phyloP scores from a whole-genome alignment of 139 green algal species.

The Micractinium sp. region DNA sequence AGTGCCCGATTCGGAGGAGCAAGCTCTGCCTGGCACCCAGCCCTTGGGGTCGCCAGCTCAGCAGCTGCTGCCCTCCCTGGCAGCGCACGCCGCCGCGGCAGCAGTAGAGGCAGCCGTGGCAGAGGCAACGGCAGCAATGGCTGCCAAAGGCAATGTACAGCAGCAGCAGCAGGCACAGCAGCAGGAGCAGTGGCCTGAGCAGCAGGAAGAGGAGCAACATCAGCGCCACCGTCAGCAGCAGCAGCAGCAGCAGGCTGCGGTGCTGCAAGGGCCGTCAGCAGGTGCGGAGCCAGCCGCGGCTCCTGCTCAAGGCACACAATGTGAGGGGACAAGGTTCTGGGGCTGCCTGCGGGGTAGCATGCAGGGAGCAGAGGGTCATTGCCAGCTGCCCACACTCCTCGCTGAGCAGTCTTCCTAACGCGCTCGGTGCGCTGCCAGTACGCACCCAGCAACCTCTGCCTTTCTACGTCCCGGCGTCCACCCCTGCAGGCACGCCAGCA shows the following conservation, averaged over 20 bases:
- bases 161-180: not conserved
- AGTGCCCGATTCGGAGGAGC: not conserved
- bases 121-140: not conserved
- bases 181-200: not conserved
- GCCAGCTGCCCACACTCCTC: not conserved
- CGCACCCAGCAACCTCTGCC: not conserved
- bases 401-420: no score
- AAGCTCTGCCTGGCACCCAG: constrained; percentile 20
- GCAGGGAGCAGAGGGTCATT: not conserved
- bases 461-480: not conserved
- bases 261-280: no score
- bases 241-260: not conserved
- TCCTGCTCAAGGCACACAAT: not conserved
- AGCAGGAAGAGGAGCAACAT: not conserved
- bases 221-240: not conserved
- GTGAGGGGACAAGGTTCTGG: not conserved
- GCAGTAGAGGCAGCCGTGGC: not conserved
- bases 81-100: not conserved
- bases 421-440: no score
- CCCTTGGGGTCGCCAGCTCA: not conserved
- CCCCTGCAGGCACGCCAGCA: constrained; percentile 11
- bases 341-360: no score
- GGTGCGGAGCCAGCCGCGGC: not conserved
- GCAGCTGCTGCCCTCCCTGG: not conserved
- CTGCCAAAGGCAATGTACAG: not conserved